Conservation (phyloP, 2,329 filamentous ascomycete genomes). For the Helicocarpus griseus region DNA sequence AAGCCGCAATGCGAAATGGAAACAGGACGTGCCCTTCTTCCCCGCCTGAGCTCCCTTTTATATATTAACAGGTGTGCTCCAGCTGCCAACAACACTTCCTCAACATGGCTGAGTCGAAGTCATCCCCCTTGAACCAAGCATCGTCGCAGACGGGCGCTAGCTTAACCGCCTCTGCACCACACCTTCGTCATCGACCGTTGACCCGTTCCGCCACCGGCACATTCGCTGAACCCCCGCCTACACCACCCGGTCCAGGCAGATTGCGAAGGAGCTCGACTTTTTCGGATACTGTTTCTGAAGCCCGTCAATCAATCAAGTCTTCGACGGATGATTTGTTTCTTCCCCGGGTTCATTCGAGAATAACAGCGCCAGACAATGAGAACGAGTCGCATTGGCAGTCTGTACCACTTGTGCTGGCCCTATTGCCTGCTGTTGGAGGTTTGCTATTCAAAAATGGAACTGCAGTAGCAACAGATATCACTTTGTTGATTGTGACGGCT, state of each 20-base stretch:
- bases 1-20: neutral
- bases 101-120: neutral
- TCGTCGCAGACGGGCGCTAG: conserved; percentile 8
- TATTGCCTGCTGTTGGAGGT: conserved; percentile 78
- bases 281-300: conserved; percentile 64
- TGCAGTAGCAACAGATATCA: conserved; percentile 72
- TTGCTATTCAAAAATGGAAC: conserved; percentile 77
- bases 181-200: conserved; percentile 28
- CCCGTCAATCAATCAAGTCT: conserved; percentile 51
- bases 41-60: neutral
- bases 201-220: conserved; percentile 28
- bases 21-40: neutral
- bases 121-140: neutral
- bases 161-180: conserved; percentile 10
- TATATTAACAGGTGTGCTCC: neutral
- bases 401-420: conserved; percentile 70
- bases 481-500: conserved; percentile 67
- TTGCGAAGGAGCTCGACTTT: conserved; percentile 67
- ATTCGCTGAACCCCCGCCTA: conserved; percentile 21
- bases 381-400: conserved; percentile 65
- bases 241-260: conserved; percentile 18
- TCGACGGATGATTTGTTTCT: conserved; percentile 63
- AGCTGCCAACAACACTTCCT: neutral
- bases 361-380: conserved; percentile 24
- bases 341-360: conserved; percentile 37